Evolutionary conservation across 495 filamentous ascomycete genomes (phyloP).

Genomic region (Hypomontagnella submonticulosa): DNA sequence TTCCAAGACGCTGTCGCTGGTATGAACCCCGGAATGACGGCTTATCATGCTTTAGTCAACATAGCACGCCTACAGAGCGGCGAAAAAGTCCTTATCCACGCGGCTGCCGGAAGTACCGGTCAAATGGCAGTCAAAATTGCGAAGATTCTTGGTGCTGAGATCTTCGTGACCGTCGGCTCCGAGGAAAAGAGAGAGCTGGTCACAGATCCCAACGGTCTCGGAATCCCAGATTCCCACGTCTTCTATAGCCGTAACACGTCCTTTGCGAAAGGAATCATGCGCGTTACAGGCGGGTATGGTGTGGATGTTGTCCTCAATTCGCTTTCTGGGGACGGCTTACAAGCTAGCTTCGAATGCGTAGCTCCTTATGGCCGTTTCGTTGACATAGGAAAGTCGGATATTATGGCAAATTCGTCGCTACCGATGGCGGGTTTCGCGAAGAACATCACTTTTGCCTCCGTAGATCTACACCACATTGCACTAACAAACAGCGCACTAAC

Average conservation of each 20-base stretch:
- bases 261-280: conserved; percentile 57
- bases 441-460: conserved; percentile 51
- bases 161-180: conserved; percentile 62
- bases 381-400: conserved; percentile 56
- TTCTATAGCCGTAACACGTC: conserved; percentile 61
- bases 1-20: conserved; percentile 50
- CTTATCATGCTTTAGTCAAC: conserved; percentile 59
- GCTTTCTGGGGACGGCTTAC: conserved; percentile 57
- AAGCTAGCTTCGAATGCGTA: conserved; percentile 58
- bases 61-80: conserved; percentile 51
- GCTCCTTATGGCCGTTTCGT: conserved; percentile 62
- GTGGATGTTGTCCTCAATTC: conserved; percentile 69
- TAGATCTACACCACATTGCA: conserved; percentile 50
- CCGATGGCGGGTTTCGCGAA: conserved; percentile 53
- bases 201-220: conserved; percentile 45
- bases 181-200: conserved; percentile 59
- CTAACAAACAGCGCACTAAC: not conserved
- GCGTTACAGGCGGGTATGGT: conserved; percentile 61
- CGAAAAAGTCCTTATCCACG: conserved; percentile 68
- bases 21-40: conserved; percentile 62
- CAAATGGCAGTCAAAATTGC: conserved; percentile 64
- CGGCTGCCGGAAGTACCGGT: conserved; percentile 63
- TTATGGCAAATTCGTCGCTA: conserved; percentile 44
- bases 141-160: conserved; percentile 60
- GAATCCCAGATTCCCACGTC: conserved; percentile 61